Conservation (phyloP, 371 early-diverging fungal species). For the Circinella umbellata region DNA sequence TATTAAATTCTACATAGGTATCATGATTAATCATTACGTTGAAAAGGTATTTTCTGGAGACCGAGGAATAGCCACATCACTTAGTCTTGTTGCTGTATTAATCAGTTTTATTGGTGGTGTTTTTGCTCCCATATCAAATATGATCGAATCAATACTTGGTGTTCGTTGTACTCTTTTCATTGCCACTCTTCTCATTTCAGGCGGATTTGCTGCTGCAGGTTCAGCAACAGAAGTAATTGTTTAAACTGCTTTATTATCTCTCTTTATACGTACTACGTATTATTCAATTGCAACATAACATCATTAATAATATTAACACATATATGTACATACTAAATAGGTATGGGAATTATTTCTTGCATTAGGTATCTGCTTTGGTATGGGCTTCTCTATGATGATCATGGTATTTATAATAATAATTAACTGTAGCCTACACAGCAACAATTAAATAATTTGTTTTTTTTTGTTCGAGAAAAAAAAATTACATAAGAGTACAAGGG, state of each 20-base stretch:
- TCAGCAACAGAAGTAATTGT: slow-evolving; percentile 22
- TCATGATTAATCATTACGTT: slow-evolving; percentile 23
- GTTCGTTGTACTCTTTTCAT: slow-evolving; percentile 7
- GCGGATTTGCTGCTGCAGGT: slow-evolving; percentile 26
- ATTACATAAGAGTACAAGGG: too few relatives aligned
- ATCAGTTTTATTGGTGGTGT: slow-evolving; percentile 17
- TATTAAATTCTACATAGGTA: slow-evolving; percentile 1
- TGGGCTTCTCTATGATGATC: slow-evolving; percentile 54
- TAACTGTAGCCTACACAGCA: too few relatives aligned
- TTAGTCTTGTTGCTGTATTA: slow-evolving; percentile 22
- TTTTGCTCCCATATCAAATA: slow-evolving; percentile 15
- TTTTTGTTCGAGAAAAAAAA: not conserved
- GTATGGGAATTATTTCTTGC: slow-evolving; percentile 65
- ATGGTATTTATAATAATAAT: not conserved
- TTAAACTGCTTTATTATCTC: not conserved
- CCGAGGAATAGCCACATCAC: not conserved
- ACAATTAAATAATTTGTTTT: slow-evolving; percentile 7
- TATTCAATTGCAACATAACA: not conserved
- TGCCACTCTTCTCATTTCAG: slow-evolving; percentile 12
- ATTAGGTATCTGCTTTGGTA: slow-evolving; percentile 63
- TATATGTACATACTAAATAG: not conserved
- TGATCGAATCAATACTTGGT: slow-evolving; percentile 17
- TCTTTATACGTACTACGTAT: not conserved
- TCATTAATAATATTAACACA: not conserved
- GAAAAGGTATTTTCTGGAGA: slow-evolving; percentile 18